Evolutionary conservation across 345 rosid genomes (phyloP).

Genomic region (Syzygium aqueum): DNA sequence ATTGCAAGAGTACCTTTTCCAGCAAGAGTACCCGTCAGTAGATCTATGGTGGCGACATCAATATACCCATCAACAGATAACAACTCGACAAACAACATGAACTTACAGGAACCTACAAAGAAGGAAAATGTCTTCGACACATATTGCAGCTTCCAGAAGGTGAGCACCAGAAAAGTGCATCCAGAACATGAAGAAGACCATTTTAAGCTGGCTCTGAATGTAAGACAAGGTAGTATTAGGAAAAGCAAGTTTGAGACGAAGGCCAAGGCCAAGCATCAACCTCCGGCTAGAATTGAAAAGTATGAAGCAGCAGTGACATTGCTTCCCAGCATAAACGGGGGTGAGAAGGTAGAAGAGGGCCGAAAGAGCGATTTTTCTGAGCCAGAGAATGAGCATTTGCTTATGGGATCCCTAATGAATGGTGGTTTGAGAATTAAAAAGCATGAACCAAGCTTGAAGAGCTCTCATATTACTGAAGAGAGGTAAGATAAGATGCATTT

Average conservation of each 20-base stretch:
- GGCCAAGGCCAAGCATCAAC: conserved; percentile 53
- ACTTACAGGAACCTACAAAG: conserved; percentile 21
- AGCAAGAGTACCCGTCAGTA: conserved; percentile 64
- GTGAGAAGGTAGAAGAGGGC: conserved; percentile 50
- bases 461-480: conserved; percentile 44
- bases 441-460: conserved; percentile 33
- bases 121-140: conserved; percentile 40
- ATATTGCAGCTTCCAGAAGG: conserved; percentile 43
- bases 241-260: conserved; percentile 58
- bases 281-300: conserved; percentile 44
- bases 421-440: conserved; percentile 35
- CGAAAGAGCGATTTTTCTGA: conserved; percentile 61
- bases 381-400: conserved; percentile 49
- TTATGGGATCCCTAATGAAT: conserved; percentile 26
- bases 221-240: conserved; percentile 71
- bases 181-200: conserved; percentile 77
- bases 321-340: conserved; percentile 29
- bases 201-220: conserved; percentile 59
- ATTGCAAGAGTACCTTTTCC: conserved; percentile 67
- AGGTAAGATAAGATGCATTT: conserved; percentile 27
- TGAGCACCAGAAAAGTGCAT: conserved; percentile 37
- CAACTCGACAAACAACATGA: conserved; percentile 13
- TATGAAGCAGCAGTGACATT: conserved; percentile 36
- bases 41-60: conserved; percentile 38
- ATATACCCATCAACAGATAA: conserved; percentile 31